Conservation (phyloP, 2,329 filamentous ascomycete species). For the Ophidiomyces ophidiicola region DNA sequence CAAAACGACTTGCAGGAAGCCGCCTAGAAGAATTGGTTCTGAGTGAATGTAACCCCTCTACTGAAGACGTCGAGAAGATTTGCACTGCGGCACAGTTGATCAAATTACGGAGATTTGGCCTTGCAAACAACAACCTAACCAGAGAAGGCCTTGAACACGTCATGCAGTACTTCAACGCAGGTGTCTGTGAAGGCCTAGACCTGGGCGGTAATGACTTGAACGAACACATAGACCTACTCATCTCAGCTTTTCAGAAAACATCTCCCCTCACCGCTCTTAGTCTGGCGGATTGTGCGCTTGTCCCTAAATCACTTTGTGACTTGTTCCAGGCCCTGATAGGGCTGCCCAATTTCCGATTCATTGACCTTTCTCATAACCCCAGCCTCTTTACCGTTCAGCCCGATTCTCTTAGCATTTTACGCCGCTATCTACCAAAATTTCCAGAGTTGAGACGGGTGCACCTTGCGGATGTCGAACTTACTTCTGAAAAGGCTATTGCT, state of each 20-base stretch:
- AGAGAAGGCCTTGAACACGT: slow-evolving; percentile 63
- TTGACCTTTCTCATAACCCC: slow-evolving; percentile 84
- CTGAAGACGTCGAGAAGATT: slow-evolving; percentile 59
- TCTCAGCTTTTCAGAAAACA: slow-evolving; percentile 30
- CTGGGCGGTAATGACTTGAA: slow-evolving; percentile 69
- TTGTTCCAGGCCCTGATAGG: slow-evolving; percentile 62
- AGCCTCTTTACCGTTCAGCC: slow-evolving; percentile 62
- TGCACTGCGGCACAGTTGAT: slow-evolving; percentile 73
- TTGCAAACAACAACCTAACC: slow-evolving; percentile 71
- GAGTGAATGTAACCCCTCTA: slow-evolving; percentile 61
- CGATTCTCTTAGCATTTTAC: slow-evolving; percentile 60
- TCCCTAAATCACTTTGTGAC: slow-evolving; percentile 56
- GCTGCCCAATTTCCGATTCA: slow-evolving; percentile 65
- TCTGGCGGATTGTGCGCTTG: slow-evolving; percentile 72
- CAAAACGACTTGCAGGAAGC: slow-evolving; percentile 61
- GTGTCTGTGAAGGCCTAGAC: slow-evolving; percentile 76
- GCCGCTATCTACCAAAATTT: slow-evolving; percentile 77
- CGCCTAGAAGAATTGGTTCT: slow-evolving; percentile 73
- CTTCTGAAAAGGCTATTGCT: slow-evolving; percentile 77
- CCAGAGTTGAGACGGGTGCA: slow-evolving; percentile 69
- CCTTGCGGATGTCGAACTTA: slow-evolving; percentile 70
- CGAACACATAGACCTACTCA: slow-evolving; percentile 36
- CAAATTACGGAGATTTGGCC: slow-evolving; percentile 63
- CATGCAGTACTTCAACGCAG: slow-evolving; percentile 59
- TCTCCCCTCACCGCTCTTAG: slow-evolving; percentile 64